phyloP scores from a whole-genome alignment of 2,329 filamentous ascomycete genomes.

The Corinectria fuckeliana region DNA sequence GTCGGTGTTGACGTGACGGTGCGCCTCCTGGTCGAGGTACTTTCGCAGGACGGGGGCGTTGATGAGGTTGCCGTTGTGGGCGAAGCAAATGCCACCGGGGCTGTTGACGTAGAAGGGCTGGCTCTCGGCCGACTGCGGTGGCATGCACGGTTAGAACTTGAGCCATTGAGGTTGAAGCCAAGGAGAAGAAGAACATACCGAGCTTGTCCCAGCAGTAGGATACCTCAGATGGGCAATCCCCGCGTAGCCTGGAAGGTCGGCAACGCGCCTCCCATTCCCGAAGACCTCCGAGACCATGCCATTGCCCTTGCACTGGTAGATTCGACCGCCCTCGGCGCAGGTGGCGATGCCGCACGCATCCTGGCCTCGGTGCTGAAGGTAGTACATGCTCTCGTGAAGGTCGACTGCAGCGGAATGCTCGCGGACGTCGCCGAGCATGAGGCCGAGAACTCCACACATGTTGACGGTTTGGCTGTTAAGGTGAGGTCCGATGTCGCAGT shows the following conservation, averaged over 20 bases:
- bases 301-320: no score
- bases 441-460: not conserved
- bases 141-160: no score
- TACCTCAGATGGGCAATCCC: no score
- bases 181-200: no score
- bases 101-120: slow-evolving; percentile 39
- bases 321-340: not conserved
- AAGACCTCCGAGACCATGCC: not conserved
- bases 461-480: no score
- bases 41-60: slow-evolving; percentile 71
- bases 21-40: slow-evolving; percentile 78
- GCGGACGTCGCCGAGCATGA: not conserved
- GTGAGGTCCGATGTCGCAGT: no score
- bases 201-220: no score
- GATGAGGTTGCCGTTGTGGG: slow-evolving; percentile 90
- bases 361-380: not conserved
- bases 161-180: no score
- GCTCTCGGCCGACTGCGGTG: no score
- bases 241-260: no score
- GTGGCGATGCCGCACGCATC: not conserved
- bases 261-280: no score
- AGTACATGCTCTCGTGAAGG: not conserved
- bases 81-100: no score
- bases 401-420: not conserved
- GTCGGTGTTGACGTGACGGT: slow-evolving; percentile 88